Percentiles rank a stretch among this genome's conserved stretches.
These are phyloP conservation scores for Colletotrichum australisinense DNA, from an alignment of 2,329 filamentous ascomycete genomes.

Conservation along the genomic window DNA sequence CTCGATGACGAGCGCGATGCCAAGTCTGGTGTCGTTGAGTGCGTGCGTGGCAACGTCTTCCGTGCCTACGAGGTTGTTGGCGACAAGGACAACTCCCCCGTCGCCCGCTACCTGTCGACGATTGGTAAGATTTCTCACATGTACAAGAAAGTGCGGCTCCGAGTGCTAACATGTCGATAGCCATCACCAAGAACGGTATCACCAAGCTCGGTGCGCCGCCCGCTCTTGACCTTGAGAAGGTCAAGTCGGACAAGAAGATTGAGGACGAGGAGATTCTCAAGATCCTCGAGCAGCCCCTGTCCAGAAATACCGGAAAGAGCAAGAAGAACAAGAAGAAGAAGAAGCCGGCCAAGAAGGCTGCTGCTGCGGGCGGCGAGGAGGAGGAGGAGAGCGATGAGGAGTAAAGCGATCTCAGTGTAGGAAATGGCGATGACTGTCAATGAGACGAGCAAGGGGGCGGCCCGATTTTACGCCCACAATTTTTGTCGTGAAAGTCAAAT, in stretches of 20 bases:
- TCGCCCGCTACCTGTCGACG: slow-evolving; percentile 89
- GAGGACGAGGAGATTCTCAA: slow-evolving; percentile 94
- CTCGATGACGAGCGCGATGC: slow-evolving; percentile 96
- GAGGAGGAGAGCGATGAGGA: slow-evolving; percentile 50
- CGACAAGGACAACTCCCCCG: slow-evolving; percentile 88
- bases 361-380: slow-evolving; percentile 42
- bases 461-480: slow-evolving; percentile 29
- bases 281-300: slow-evolving; percentile 89
- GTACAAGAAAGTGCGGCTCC: background rate
- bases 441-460: slow-evolving; percentile 25
- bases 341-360: slow-evolving; percentile 62
- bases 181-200: slow-evolving; percentile 97
- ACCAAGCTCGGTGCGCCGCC: slow-evolving; percentile 85
- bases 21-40: slow-evolving; percentile 96
- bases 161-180: slow-evolving; percentile 57
- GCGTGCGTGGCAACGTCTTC: slow-evolving; percentile 91
- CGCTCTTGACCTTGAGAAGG: slow-evolving; percentile 80
- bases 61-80: slow-evolving; percentile 96
- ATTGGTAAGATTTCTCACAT: slow-evolving; percentile 76
- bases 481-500: slow-evolving; percentile 33
- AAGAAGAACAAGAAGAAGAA: slow-evolving; percentile 90
- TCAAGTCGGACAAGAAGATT: slow-evolving; percentile 98
- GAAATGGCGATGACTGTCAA: slow-evolving; percentile 27
- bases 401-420: slow-evolving; percentile 36
- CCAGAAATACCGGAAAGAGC: slow-evolving; percentile 90